Conservation (phyloP, 2,329 filamentous ascomycete genomes). For the Microdochium bolleyi region DNA sequence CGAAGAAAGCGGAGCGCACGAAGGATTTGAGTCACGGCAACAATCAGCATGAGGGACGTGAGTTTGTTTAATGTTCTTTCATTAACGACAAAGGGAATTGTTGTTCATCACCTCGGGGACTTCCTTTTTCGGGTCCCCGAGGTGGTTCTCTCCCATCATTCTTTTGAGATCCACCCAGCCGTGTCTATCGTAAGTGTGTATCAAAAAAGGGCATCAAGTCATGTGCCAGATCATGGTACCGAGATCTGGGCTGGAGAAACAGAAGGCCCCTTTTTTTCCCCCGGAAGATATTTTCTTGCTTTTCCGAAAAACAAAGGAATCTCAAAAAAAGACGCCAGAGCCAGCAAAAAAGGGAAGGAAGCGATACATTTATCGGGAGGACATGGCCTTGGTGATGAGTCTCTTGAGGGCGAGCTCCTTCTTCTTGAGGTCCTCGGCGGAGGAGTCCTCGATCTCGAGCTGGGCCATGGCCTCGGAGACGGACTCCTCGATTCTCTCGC, state of each 20-base stretch:
- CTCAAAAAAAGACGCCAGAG: not conserved
- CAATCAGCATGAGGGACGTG: not conserved
- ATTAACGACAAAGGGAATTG: conserved; percentile 1
- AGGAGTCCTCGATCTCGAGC: conserved; percentile 89
- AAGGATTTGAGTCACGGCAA: no score
- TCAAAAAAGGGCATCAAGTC: not conserved
- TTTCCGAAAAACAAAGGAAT: not conserved
- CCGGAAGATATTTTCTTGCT: not conserved
- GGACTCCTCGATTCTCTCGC: conserved; percentile 98
- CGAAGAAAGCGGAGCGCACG: no score
- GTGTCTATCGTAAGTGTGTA: not conserved
- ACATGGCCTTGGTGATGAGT: conserved; percentile 97
- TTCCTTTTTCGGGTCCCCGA: not conserved
- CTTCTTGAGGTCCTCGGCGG: conserved; percentile 96
- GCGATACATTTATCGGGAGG: conserved; percentile 60
- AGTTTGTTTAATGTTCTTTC: not conserved
- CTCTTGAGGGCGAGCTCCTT: conserved; percentile 98
- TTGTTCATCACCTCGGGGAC: not conserved
- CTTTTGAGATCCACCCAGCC: not conserved
- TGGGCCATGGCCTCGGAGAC: conserved; percentile 96
- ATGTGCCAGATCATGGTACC: not conserved
- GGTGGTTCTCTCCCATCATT: not conserved
- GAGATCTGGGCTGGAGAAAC: not conserved
- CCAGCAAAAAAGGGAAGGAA: not conserved
- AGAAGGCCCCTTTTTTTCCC: not conserved